Conservation (phyloP, 2,329 filamentous ascomycete genomes). For the Metarhizium rileyi region DNA sequence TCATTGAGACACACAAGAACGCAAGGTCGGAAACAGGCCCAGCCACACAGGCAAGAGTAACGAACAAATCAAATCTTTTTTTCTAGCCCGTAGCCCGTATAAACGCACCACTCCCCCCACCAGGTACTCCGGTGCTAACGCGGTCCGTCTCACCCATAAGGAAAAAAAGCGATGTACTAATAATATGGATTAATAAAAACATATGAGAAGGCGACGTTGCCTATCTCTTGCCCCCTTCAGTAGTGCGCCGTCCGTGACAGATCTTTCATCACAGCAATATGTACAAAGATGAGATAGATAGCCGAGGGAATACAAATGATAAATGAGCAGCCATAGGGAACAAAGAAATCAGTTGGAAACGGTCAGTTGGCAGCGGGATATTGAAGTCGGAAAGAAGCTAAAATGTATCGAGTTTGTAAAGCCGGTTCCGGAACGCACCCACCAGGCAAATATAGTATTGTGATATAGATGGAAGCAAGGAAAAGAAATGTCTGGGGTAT, state of each 20-base stretch:
- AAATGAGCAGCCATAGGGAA: background rate
- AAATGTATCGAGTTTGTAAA: background rate
- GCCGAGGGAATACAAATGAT: background rate
- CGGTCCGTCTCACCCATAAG: background rate
- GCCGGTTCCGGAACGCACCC: background rate
- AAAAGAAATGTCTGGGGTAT: conserved; percentile 1
- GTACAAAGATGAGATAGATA: background rate
- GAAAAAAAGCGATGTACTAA: too few relatives aligned
- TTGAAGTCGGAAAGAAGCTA: background rate
- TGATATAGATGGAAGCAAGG: background rate
- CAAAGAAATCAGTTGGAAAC: background rate
- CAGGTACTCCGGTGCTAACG: background rate
- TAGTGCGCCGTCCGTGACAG: background rate
- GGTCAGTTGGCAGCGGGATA: background rate
- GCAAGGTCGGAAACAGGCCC: background rate
- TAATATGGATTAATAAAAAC: background rate
- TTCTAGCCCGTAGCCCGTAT: background rate
- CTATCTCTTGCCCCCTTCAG: background rate
- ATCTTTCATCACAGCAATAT: background rate
- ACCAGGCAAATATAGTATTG: background rate
- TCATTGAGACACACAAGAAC: background rate
- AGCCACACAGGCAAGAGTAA: background rate
- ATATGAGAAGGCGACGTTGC: background rate
- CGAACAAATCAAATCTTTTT: background rate
- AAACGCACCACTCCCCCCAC: conserved; percentile 2